These are phyloP conservation scores for Zostera marina DNA, from an alignment of 116 monocot species.

Conservation along the genomic window DNA sequence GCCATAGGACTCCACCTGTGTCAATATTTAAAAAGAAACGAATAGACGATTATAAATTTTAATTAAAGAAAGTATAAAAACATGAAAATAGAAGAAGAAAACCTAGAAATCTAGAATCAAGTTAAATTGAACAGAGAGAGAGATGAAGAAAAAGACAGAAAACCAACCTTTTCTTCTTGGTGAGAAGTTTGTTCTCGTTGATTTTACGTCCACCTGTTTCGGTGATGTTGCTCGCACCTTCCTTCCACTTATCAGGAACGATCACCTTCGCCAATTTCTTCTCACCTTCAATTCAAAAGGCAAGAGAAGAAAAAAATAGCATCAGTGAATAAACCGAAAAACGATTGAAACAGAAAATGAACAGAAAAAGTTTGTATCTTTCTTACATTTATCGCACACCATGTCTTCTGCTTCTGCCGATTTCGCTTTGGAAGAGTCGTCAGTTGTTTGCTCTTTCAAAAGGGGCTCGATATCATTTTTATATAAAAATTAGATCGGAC, in stretches of 20 bases:
- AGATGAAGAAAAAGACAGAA: neutral
- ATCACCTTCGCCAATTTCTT: conserved; percentile 97
- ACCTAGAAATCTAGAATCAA: neutral
- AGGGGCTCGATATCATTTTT: too few species aligned
- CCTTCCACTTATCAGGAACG: conserved; percentile 99
- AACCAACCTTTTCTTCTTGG: conserved; percentile 72
- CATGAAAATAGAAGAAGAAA: neutral
- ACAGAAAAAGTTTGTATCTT: neutral
- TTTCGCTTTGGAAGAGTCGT: too few species aligned
- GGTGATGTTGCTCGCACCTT: conserved; percentile 92
- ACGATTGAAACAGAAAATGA: neutral
- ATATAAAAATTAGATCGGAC: too few species aligned
- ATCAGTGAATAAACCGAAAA: neutral
- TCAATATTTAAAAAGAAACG: too few species aligned
- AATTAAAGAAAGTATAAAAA: neutral
- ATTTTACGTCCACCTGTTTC: conserved; percentile 94
- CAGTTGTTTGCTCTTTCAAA: too few species aligned
- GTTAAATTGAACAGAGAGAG: neutral
- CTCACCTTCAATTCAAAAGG: conserved; percentile 44
- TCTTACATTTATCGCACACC: conserved; percentile 96
- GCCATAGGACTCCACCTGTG: conserved; percentile 90
- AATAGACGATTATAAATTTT: neutral
- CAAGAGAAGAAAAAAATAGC: neutral
- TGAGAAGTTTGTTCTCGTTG: conserved; percentile 98
- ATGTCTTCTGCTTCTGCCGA: conserved; percentile 10